Evolutionary conservation across 768 basidiomycete species (phyloP).

Genomic region (Gelatoporia subvermispora): DNA sequence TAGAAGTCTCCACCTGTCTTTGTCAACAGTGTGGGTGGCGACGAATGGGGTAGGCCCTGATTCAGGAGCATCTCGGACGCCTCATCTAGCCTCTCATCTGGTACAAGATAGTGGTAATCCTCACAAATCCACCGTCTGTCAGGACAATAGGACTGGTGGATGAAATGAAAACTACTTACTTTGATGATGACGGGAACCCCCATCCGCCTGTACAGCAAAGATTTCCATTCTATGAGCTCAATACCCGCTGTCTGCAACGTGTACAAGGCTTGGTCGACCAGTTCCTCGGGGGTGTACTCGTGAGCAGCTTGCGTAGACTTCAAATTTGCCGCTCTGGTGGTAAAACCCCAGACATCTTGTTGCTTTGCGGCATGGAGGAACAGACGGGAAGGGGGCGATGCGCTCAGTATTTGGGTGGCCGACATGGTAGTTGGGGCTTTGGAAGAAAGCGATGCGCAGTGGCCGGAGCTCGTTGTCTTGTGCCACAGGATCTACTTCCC

Average conservation of each 20-base stretch:
- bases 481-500: too few relatives aligned
- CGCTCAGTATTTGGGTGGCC: too few relatives aligned
- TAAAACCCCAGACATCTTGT: too few relatives aligned
- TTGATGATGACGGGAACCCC: slow-evolving; percentile 9
- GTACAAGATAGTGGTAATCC: slow-evolving; percentile 8
- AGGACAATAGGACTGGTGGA: not conserved
- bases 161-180: not conserved
- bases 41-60: not conserved
- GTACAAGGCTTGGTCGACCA: slow-evolving; percentile 7
- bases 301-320: too few relatives aligned
- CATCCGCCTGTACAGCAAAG: slow-evolving; percentile 10
- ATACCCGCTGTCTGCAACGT: slow-evolving; percentile 5
- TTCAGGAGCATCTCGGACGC: not conserved
- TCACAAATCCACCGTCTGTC: not conserved
- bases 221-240: slow-evolving; percentile 8
- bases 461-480: too few relatives aligned
- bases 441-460: too few relatives aligned
- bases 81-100: slow-evolving; percentile 5
- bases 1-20: slow-evolving; percentile 8
- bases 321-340: too few relatives aligned
- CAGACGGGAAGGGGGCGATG: too few relatives aligned
- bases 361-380: too few relatives aligned
- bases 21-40: slow-evolving; percentile 3
- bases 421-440: too few relatives aligned
- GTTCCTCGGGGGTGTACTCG: not conserved